Percentiles rank a stretch among this genome's conserved stretches.
phyloP scores from a whole-genome alignment of 441 rosid species.

The Mallotus repandus region DNA sequence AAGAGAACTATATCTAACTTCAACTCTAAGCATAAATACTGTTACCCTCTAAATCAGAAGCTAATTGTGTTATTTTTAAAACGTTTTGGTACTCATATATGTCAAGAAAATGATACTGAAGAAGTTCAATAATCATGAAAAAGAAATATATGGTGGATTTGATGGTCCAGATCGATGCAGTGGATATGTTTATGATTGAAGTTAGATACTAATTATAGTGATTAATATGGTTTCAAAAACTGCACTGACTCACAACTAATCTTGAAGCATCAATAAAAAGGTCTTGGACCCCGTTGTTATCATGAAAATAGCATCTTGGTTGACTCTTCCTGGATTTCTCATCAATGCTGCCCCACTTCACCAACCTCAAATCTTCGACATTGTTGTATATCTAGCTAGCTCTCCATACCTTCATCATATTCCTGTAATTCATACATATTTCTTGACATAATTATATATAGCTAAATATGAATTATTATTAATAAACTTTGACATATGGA shows the following conservation, averaged over 20 bases:
- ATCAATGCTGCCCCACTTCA: constrained; percentile 13
- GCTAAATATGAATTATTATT: too few relatives aligned
- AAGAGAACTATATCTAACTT: constrained; percentile 12
- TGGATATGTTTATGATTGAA: constrained; percentile 20
- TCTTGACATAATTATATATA: not conserved
- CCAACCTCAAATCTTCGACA: not conserved
- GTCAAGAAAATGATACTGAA: not conserved
- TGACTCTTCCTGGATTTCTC: constrained; percentile 15
- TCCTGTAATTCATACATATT: not conserved
- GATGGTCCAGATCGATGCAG: constrained; percentile 16
- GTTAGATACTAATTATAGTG: constrained; percentile 12
- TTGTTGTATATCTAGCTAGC: not conserved
- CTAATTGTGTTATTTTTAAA: not conserved
- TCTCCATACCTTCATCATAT: not conserved
- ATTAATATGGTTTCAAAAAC: not conserved
- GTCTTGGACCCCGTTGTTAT: not conserved
- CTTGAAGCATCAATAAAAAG: constrained; percentile 21
- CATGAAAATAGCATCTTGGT: not conserved
- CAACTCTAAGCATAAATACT: constrained; percentile 11
- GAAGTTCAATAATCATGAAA: constrained; percentile 4
- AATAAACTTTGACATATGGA: too few relatives aligned
- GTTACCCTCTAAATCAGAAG: constrained; percentile 12
- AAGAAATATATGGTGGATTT: constrained; percentile 12
- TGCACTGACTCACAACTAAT: not conserved
- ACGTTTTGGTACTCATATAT: not conserved